phyloP scores from a whole-genome alignment of 352 stramenopile species.

The Thalassiosira mediterranea region DNA sequence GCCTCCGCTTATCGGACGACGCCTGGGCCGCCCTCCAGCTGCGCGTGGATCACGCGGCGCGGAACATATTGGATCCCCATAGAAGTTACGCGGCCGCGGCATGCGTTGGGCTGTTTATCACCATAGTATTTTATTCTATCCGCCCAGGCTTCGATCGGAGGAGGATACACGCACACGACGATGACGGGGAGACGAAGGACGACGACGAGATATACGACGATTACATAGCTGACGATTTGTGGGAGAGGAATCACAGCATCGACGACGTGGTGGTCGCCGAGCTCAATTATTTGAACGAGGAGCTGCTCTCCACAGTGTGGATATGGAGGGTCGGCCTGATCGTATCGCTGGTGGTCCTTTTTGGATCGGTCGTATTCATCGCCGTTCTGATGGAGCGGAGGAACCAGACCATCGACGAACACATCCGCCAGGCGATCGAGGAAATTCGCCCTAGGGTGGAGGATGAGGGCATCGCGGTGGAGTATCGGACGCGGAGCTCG shows the following conservation, averaged over 20 bases:
- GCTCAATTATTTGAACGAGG: conserved; percentile 48
- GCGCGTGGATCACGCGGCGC: conserved; percentile 51
- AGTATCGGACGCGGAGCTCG: conserved; percentile 42
- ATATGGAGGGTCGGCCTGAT: conserved; percentile 43
- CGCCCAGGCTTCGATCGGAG: conserved; percentile 36
- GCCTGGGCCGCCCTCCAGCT: conserved; percentile 52
- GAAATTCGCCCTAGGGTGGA: conserved; percentile 45
- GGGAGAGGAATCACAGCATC: conserved; percentile 30
- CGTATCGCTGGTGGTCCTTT: conserved; percentile 28
- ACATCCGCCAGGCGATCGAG: conserved; percentile 30
- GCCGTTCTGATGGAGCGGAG: conserved; percentile 46
- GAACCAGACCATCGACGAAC: conserved; percentile 40
- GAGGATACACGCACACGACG: conserved; percentile 21
- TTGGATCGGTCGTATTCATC: conserved; percentile 41
- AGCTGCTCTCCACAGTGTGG: conserved; percentile 24
- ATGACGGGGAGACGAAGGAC: background rate
- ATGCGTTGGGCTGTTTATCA: conserved; percentile 27
- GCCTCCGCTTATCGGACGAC: conserved; percentile 42
- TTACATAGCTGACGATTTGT: conserved; percentile 53
- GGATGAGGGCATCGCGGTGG: conserved; percentile 43
- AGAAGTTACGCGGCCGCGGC: conserved; percentile 32
- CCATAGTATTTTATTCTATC: conserved; percentile 43
- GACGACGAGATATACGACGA: conserved; percentile 48
- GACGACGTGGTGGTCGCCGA: conserved; percentile 54
- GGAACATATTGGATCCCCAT: conserved; percentile 60